These are phyloP conservation scores for Saccharomyces hybrid DNA, from an alignment of 1,139 yeast genomes.

Conservation along the genomic window DNA sequence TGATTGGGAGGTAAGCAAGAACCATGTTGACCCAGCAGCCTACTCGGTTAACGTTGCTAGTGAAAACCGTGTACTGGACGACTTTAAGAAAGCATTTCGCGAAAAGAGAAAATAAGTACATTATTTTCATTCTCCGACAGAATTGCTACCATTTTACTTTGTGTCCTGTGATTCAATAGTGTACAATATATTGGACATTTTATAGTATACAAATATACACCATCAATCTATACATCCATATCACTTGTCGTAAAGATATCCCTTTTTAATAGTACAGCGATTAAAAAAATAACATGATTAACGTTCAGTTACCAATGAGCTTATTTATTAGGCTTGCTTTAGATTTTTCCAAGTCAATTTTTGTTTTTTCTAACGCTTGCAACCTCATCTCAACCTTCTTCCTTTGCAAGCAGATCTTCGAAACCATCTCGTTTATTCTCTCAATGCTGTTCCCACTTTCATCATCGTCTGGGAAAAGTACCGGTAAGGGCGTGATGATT, in stretches of 20 bases:
- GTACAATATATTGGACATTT: not conserved
- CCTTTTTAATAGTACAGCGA: not conserved
- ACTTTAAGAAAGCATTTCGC: constrained; percentile 14
- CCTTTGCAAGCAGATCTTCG: constrained; percentile 1
- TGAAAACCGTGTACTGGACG: constrained; percentile 15
- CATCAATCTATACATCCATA: not conserved
- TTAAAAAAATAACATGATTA: not conserved
- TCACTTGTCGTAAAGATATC: not conserved
- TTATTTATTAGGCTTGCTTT: not conserved
- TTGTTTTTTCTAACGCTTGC: not conserved
- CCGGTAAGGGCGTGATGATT: not conserved
- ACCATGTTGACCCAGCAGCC: not conserved
- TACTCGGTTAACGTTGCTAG: constrained; percentile 14
- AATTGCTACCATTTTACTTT: not conserved
- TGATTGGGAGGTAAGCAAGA: constrained; percentile 2
- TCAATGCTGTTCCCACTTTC: not conserved
- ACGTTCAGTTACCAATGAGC: constrained; percentile 1
- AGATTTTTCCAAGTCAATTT: not conserved
- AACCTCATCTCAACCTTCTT: constrained; percentile 5
- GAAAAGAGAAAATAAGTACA: not conserved
- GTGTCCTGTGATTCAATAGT: not conserved
- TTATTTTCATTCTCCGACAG: not conserved
- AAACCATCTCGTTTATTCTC: not conserved
- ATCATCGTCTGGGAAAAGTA: constrained; percentile 4
- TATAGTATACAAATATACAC: not conserved